phyloP scores from a whole-genome alignment of 148 eudicot species.

The Nepenthes gracilis region DNA sequence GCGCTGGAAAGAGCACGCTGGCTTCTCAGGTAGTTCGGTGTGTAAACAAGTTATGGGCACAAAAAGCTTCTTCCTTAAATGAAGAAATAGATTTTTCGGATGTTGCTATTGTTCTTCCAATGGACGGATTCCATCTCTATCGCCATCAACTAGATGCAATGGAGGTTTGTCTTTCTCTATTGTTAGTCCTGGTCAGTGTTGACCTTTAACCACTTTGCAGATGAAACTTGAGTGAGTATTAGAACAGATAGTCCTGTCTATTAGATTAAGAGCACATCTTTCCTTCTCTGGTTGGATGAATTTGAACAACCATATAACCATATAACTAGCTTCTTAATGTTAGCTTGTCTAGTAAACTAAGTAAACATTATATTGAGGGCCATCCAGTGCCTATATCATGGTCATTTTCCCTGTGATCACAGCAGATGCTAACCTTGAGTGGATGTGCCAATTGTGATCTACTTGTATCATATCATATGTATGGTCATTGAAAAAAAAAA shows the following conservation, averaged over 20 bases:
- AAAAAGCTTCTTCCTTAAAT: conserved; percentile 48
- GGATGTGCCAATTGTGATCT: not conserved
- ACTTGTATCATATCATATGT: not conserved
- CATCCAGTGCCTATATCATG: too few species aligned
- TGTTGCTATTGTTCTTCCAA: conserved; percentile 77
- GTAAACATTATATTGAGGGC: not conserved
- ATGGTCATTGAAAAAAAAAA: too few species aligned
- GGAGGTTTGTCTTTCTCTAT: conserved; percentile 46
- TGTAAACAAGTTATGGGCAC: conserved; percentile 74
- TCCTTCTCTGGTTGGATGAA: too few species aligned
- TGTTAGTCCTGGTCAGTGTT: not conserved
- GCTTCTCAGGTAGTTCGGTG: conserved; percentile 73
- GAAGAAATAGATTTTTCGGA: conserved; percentile 56
- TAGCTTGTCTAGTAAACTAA: not conserved
- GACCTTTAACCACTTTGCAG: not conserved
- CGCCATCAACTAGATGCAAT: conserved; percentile 84
- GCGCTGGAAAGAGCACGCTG: conserved; percentile 93
- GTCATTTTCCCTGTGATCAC: too few species aligned
- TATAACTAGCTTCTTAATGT: too few species aligned
- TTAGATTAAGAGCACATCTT: too few species aligned
- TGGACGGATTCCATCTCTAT: conserved; percentile 99
- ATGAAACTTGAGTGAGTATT: too few species aligned
- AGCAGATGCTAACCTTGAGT: too few species aligned
- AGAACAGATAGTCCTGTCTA: too few species aligned
- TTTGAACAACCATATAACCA: too few species aligned